Percentiles rank a stretch among this genome's conserved stretches.
phyloP scores from a whole-genome alignment of 176 grass and related monocot genomes.

The Aegilops speltoides region DNA sequence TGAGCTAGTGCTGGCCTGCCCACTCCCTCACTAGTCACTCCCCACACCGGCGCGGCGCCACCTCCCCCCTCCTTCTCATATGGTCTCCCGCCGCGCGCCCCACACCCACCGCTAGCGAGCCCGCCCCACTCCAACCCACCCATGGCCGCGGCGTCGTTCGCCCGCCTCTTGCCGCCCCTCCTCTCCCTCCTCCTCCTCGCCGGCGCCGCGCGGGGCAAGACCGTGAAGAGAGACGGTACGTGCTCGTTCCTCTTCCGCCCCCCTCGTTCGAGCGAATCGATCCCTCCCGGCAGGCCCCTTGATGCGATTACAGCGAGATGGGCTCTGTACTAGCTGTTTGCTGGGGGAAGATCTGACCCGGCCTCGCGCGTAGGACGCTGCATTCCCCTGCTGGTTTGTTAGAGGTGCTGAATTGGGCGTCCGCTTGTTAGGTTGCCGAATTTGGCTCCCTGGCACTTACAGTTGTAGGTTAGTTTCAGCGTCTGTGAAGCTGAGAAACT shows the following conservation, averaged over 20 bases:
- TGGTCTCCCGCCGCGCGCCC: conserved; percentile 16
- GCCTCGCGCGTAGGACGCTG: background rate
- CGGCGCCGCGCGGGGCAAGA: conserved; percentile 56
- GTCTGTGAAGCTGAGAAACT: background rate
- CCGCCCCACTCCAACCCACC: background rate
- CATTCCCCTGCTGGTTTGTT: background rate
- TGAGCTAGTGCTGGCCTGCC: conserved; percentile 34
- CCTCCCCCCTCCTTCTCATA: background rate
- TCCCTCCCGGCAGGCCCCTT: background rate
- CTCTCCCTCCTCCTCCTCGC: conserved; percentile 51
- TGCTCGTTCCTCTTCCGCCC: background rate
- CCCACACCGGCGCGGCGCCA: conserved; percentile 14
- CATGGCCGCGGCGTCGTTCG: conserved; percentile 35
- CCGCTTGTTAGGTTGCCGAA: background rate
- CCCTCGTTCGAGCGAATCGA: background rate
- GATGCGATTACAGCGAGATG: background rate
- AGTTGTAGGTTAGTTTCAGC: background rate
- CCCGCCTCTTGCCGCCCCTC: background rate
- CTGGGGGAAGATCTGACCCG: conserved; percentile 31
- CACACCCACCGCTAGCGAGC: conserved; percentile 10
- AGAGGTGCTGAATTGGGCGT: background rate
- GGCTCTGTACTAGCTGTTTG: background rate
- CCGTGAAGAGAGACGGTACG: conserved; percentile 95
- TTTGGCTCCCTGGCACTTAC: background rate
- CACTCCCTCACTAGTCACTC: conserved; percentile 3